Evolutionary conservation across 257 asterid genomes (phyloP), one percentile per base, ranked within the genome.

Genomic region (Galeopsis tetrahit): DNA sequence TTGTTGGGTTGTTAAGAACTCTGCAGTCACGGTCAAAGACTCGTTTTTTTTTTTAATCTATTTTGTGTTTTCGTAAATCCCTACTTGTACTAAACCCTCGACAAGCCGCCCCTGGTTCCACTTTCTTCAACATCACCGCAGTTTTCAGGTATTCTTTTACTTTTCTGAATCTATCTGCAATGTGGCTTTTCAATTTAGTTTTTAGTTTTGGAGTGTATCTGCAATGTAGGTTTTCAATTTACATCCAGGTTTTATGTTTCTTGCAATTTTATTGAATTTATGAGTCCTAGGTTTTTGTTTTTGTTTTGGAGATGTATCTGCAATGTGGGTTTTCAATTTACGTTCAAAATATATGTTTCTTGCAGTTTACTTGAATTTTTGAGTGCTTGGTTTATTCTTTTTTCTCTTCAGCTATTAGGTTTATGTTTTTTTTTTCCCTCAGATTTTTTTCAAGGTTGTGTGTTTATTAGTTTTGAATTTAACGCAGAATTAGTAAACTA

Each of bases 401-500:
- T 13, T 48, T 11, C 35, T 62, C 39, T 82, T 77, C 72, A 58
- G 40, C 43, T 11, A 11, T 39, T 70, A 81, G 88, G 83, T 75
- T 69, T 77, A 64, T 74, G 52, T 5, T 72, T 48, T 72, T 48
- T 46, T 17, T 11, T 13, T n/a, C 32, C 66, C 39, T 42, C 10
- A 48, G 70, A 44, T 71, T 71, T 39, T 17, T 64, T 75, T 44
- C 39, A 67, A 66, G 39, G 6, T 81, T 76, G 4, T 61, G 66
- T 56, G 5, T 9, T 74, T 56, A 66, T 28, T 8, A 63, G 63
- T 64, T 79, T 75, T 69, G 70, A 73, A 33, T 48, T 77, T 73
- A 73, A 44, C 11, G 9, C 32, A 73, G 72, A 74, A 55, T 40
- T 48, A 77, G 80, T 78, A 76, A 72, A 75, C 71, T 52, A 75